Percentiles rank a stretch among this genome's conserved stretches.
These are phyloP conservation scores for Trichoderma lentiforme DNA, from an alignment of 2,329 filamentous ascomycete genomes.

Conservation along the genomic window DNA sequence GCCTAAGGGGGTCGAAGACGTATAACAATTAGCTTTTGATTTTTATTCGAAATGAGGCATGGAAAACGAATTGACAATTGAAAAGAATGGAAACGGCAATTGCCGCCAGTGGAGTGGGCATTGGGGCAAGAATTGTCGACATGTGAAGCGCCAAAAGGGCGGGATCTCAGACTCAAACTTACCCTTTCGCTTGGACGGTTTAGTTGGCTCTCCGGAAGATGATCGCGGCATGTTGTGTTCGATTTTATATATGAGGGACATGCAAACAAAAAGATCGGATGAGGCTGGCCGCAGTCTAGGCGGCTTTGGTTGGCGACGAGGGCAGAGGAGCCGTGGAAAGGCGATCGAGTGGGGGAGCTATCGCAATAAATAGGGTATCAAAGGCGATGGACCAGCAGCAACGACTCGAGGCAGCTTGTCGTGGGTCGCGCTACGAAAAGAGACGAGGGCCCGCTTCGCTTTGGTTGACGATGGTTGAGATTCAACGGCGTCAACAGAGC, in stretches of 20 bases:
- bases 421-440: constrained; percentile 1
- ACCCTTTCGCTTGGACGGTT: constrained; percentile 47
- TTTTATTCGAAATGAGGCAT: neutral
- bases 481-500: neutral
- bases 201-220: constrained; percentile 42
- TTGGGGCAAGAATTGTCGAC: neutral
- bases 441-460: neutral
- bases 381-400: neutral
- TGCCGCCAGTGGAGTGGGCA: neutral
- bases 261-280: neutral
- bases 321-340: neutral
- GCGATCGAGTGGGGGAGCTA: constrained; percentile 8
- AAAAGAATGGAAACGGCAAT: neutral
- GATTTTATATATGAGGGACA: constrained; percentile 2
- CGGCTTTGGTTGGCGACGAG: neutral
- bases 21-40: neutral
- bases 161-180: constrained; percentile 25
- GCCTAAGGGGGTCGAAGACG: constrained; percentile 33
- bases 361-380: constrained; percentile 3
- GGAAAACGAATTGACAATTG: neutral
- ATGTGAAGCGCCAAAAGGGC: neutral
- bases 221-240: constrained; percentile 38
- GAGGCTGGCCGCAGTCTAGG: neutral
- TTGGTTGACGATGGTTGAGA: neutral
- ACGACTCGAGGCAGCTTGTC: neutral